Evolutionary conservation across 2,329 filamentous ascomycete genomes (phyloP).

Genomic region (Cladosporium sphaerospermum): DNA sequence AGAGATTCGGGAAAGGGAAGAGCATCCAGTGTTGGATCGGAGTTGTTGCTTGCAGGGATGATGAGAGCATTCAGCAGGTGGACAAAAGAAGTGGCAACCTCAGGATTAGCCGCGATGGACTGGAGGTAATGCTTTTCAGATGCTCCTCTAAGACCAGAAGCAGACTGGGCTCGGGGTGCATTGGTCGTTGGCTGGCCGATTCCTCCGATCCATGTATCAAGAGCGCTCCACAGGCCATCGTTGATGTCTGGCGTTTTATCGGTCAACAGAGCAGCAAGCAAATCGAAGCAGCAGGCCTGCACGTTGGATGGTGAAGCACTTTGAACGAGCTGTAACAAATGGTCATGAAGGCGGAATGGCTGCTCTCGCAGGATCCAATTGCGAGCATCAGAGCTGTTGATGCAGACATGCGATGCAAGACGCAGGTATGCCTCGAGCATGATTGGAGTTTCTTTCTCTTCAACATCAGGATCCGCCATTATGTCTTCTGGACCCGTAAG

Average conservation of each 20-base stretch:
- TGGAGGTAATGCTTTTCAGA: constrained; percentile 28
- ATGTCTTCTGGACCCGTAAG: constrained; percentile 42
- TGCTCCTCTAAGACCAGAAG: constrained; percentile 8
- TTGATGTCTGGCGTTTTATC: constrained; percentile 64
- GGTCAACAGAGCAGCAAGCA: constrained; percentile 67
- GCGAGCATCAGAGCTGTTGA: constrained; percentile 66
- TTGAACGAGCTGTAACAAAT: constrained; percentile 72
- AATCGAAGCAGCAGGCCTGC: constrained; percentile 75
- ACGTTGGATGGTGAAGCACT: constrained; percentile 44
- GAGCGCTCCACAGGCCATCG: constrained; percentile 68
- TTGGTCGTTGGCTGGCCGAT: constrained; percentile 16
- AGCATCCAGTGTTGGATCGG: constrained; percentile 58
- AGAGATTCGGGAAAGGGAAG: constrained; percentile 84
- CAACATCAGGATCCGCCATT: constrained; percentile 50
- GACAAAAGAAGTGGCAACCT: constrained; percentile 65
- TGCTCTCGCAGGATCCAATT: constrained; percentile 65
- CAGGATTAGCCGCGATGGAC: constrained; percentile 24
- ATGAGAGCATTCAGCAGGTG: constrained; percentile 68
- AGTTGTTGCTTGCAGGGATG: constrained; percentile 56
- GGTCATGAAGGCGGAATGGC: constrained; percentile 62
- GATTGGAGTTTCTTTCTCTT: constrained; percentile 89
- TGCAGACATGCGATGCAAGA: constrained; percentile 74
- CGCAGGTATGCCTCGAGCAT: constrained; percentile 94
- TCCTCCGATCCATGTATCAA: constrained; percentile 66
- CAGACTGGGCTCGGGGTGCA: constrained; percentile 12